These are phyloP conservation scores for Spongospora subterranea DNA, from an alignment of 208 protist species.

Conservation along the genomic window DNA sequence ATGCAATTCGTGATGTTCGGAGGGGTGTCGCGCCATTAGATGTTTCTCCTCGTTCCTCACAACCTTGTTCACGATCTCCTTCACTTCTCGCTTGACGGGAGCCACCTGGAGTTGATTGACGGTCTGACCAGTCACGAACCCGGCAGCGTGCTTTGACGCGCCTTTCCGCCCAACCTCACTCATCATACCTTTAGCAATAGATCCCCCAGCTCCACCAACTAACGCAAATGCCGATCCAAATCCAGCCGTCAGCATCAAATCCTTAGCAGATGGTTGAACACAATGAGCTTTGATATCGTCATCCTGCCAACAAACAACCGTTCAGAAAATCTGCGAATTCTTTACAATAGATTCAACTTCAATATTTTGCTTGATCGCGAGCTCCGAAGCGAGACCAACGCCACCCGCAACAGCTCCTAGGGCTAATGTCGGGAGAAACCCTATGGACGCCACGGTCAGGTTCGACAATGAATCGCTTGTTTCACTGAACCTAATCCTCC, in stretches of 20 bases:
- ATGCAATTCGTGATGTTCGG: no score
- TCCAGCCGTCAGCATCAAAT: background rate
- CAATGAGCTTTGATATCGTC: background rate
- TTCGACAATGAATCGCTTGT: background rate
- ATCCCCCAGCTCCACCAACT: background rate
- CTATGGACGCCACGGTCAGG: background rate
- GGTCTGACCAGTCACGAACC: slow-evolving; percentile 32
- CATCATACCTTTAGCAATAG: slow-evolving; percentile 8
- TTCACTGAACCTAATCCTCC: background rate
- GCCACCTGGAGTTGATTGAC: slow-evolving; percentile 34
- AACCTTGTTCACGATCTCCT: no score
- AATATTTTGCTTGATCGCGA: slow-evolving; percentile 18
- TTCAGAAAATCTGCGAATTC: background rate
- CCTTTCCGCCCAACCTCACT: background rate
- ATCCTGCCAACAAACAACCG: background rate
- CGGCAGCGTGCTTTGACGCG: background rate
- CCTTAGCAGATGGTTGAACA: background rate
- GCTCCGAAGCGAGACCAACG: slow-evolving; percentile 39
- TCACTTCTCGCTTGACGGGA: slow-evolving; percentile 17
- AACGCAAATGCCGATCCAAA: slow-evolving; percentile 27
- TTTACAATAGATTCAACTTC: background rate
- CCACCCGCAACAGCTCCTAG: slow-evolving; percentile 40
- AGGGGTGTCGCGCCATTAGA: no score
- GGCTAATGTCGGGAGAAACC: background rate
- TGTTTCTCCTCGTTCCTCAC: no score